Evolutionary conservation across 345 rosid species (phyloP), one percentile per base, ranked within the genome.

Genomic region (Arabidopsis suecica): DNA sequence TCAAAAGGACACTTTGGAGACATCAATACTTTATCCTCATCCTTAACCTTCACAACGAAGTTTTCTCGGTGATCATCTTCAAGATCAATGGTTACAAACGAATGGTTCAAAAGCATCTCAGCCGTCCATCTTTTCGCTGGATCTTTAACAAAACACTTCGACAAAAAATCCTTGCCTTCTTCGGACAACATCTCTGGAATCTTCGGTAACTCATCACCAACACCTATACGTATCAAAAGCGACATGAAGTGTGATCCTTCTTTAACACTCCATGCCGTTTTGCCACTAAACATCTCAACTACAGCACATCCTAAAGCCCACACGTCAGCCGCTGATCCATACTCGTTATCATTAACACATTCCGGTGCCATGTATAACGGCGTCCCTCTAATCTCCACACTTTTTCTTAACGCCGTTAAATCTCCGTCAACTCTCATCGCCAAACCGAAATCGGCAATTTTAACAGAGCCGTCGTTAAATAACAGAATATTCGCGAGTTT

Each of bases 281-380:
- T 75, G 1, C 96, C 96, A 1, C 90, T 85, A 16, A 82, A 50
- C 98, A 91, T 93, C 90, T 93, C 94, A 5, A 82, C 84, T 16
- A 87, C 87, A 0, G 85, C 84, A 58, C 97, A 93, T 4, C 97
- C 98, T 22, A 93, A 87, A 2, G 96, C 93, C 97, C 98, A 93
- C 11, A 93, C 83, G 65, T 93, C 98, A 34, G 78, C 83, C 9
- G 88, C 85, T 18, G 92, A 57, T 68, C 87, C 94, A 38, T 87
- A 84, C 68, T 82, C 84, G 62, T 80, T 84, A 3, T 84, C 72
- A 25, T 74, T 81, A 47, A 91, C 89, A 0, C 96, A 82, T 67
- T 93, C 98, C 12, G 96, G 98, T 22, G 97, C 87, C 86, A 89
- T 76, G 45, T 87, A 89, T 61, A 89, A 69, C 33, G 91, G 89